Evolutionary conservation across 192 early-diverging fungal species (phyloP).

Genomic region (Backusella luteola): DNA sequence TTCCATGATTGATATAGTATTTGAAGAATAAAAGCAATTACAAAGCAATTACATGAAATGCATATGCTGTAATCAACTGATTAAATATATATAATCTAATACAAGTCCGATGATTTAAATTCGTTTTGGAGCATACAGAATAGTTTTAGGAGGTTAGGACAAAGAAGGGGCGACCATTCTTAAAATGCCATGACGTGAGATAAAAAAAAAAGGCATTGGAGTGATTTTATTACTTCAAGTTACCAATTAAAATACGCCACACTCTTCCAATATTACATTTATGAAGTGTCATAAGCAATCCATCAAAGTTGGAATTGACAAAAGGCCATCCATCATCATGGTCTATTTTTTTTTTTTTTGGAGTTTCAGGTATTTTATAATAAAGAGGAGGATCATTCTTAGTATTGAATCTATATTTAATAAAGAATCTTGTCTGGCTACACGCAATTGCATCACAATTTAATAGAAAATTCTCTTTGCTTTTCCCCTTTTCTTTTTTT

Average conservation of each 20-base stretch:
- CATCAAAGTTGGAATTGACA: background rate
- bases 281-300: background rate
- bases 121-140: background rate
- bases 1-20: background rate
- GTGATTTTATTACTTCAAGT: too few relatives aligned
- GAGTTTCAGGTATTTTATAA: background rate
- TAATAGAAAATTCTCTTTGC: background rate
- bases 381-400: background rate
- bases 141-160: background rate
- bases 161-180: background rate
- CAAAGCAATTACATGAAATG: background rate
- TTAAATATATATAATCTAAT: background rate
- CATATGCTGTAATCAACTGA: background rate
- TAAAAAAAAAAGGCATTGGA: background rate
- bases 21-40: background rate
- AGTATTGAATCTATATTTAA: too few relatives aligned
- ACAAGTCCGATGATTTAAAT: background rate
- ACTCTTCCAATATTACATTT: background rate
- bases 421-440: too few relatives aligned
- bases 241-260: constrained; percentile 4
- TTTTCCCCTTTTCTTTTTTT: background rate
- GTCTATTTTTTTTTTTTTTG: background rate
- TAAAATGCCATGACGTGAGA: background rate
- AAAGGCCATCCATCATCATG: too few relatives aligned
- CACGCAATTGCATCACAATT: background rate